Percentiles rank a stretch among this genome's conserved stretches.
phyloP scores from a whole-genome alignment of 768 basidiomycete genomes.

The Hericium erinaceus region DNA sequence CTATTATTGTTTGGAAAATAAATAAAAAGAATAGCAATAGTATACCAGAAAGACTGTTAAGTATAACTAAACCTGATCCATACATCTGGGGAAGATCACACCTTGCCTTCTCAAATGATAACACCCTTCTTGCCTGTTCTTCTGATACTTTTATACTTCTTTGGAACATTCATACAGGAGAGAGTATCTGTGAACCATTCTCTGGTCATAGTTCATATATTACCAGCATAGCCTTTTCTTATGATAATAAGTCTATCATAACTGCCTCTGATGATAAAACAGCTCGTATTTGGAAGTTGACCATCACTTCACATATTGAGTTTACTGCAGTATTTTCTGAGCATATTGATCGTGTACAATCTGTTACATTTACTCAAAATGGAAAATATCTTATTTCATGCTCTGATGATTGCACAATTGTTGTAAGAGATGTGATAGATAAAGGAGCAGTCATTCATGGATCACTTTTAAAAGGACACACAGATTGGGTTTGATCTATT shows the following conservation, averaged over 20 bases:
- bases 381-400: background rate
- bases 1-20: background rate
- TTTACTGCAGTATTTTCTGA: background rate
- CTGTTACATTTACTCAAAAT: background rate
- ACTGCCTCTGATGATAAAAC: background rate
- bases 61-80: background rate
- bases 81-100: background rate
- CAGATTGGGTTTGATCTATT: background rate
- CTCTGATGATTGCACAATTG: background rate
- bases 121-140: background rate
- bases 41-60: background rate
- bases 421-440: background rate
- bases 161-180: background rate
- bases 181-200: background rate
- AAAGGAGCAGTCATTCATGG: background rate
- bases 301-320: background rate
- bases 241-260: background rate
- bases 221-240: background rate
- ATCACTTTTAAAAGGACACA: background rate
- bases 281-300: background rate
- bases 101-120: background rate
- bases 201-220: background rate
- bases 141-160: background rate
- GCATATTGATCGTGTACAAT: background rate
- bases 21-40: too few relatives aligned